Evolutionary conservation across 106 monocot genomes (phyloP), one percentile per base, ranked within the genome.

Genomic region (Vanilla planifolia): DNA sequence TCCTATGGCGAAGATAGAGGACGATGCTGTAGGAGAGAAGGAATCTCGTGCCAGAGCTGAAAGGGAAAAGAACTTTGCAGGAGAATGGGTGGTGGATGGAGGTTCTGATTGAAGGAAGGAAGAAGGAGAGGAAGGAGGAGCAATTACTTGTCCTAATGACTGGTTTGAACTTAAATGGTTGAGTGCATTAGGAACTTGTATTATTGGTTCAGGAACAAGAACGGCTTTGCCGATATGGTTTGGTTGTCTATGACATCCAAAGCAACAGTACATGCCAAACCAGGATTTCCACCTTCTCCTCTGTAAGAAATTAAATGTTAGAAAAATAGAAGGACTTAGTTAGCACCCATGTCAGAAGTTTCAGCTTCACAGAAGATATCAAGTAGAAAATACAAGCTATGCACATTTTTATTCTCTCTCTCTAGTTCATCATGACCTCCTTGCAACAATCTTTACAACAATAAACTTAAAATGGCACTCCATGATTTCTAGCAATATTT

Each of bases 41-140:
- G 60, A 16, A 26, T 61, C 16, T 21, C 26, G 9, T 0, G 42
- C 39, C 1, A 61, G 60, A 23, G 60, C 20, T 2, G 60, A 43
- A 35, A 61, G 60, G 4, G 39, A 43, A 24, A 61, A 43, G 4
- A 61, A 61, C 9, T 43, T 43, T 24, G 60, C 42, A 6, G 60
- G 60, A 4, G 60, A 61, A 1, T 61, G 60, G 42, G 39, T 43
- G 25, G 42, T 32, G 42, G 60, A 61, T 15, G 60, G 60, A 24
- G 60, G 60, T 7, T 61, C 60, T 5, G 60, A 61, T 11, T 61
- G 39, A 27, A 61, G 60, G 42, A 61, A 61, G 15, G 60, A 61
- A 41, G 60, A 29, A 27, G 60, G 60, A 8, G 60, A 61, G 22
- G 60, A 61, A 40, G 60, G 60, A 13, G 60, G 60, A 3, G 60